A percentile compares a stretch with the other conserved stretches of the same genome.
Conservation (phyloP, 78 protist genomes). For the Dictyostelium citrinum region DNA sequence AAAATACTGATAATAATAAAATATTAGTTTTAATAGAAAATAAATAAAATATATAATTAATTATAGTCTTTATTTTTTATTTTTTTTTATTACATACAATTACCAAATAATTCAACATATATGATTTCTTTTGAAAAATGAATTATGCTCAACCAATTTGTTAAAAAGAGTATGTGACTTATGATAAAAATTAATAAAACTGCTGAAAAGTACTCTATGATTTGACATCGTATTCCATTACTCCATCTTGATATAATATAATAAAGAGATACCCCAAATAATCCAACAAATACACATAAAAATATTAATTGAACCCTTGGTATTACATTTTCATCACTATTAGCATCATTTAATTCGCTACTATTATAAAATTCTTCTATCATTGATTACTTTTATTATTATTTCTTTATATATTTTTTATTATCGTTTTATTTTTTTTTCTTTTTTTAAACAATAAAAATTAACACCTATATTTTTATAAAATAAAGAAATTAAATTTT, state of each 20-base stretch:
- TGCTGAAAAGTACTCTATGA: neutral
- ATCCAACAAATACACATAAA: neutral
- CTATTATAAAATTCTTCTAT: neutral
- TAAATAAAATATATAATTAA: too few species aligned
- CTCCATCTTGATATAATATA: neutral
- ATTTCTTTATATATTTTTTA: neutral
- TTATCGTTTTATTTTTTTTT: neutral
- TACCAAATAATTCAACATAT: neutral
- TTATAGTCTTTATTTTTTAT: neutral
- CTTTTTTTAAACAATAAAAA: too few species aligned
- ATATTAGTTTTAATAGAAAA: too few species aligned
- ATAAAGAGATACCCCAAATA: neutral
- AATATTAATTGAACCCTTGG: neutral
- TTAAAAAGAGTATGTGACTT: neutral
- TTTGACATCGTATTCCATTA: neutral
- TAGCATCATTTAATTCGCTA: neutral
- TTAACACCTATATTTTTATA: too few species aligned
- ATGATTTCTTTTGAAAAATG: neutral
- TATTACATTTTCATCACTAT: constrained; percentile 3
- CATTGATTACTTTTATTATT: neutral
- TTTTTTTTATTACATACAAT: neutral
- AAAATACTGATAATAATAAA: too few species aligned
- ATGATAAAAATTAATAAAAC: neutral
- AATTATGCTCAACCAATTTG: neutral
- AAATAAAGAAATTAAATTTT: too few species aligned